Base-by-base conservation (phyloP, 805 yeast species). In the Candida ortonii region DNA sequence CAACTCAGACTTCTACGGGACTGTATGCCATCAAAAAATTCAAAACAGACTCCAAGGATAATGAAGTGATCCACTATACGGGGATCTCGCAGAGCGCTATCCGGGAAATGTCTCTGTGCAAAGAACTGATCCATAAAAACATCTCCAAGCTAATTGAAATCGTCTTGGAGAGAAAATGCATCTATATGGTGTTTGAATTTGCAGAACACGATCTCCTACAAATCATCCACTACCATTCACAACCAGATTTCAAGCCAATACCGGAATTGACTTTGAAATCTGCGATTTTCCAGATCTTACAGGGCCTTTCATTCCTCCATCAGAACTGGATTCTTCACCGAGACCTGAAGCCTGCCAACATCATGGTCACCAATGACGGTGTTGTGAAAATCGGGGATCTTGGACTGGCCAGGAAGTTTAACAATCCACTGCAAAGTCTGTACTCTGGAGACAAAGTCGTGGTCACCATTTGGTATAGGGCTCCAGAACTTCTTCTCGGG, bases 51-150 rank as follows among this genome's bases (percentile, higher is more conserved):
- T 79, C 86, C 51, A 95, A 89, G 44, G 90, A 90, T 38, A 68
- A 67, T 20, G 97, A 89, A 52, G 78, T 82, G 16, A 62, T 83
- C 8, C 93, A 84, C 61, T 90, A 88, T 53, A 88, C 97, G 0
- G 97, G 98, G 3, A 85, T 93, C 10, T 87, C 96, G 2, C 98
- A 93, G 60, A 79, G 90, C 50, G 98, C 97, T 2, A 85, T 94
- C 28, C 70, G 98, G 45, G 99, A 94, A 61, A 88, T 94, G 90
- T 84, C 96, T 1, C 67, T 93, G 14, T 93, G 97, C 59, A 72
- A 95, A 30, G 98, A 93, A 57, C 65, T 93, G 34, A 70, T 69
- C 43, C 86, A 94, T 61, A 72, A 73, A 39, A 90, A 93, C 62
- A 71, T 93, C 34, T 84, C 93, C 7, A 76, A 74, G 44, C 67